Evolutionary conservation across 148 eudicot genomes (phyloP), one percentile per base, ranked within the genome.

Genomic region (Arctostaphylos glauca): DNA sequence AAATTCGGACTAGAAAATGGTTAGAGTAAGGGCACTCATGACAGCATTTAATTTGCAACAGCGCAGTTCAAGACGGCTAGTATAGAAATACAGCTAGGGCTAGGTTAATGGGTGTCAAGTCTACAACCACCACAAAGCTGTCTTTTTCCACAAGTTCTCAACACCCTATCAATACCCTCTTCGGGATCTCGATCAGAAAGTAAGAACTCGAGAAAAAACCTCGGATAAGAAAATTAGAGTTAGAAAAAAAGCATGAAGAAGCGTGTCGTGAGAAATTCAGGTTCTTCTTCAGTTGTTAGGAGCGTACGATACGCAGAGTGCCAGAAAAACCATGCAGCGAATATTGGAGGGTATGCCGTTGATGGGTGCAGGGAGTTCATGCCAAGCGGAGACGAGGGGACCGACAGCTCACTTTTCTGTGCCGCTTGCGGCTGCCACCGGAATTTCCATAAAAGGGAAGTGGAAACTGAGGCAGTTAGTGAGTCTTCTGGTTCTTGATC

Each of bases 321-420:
- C 81, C 91, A 88, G 77, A 93, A 90, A 89, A 93, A 93, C 78
- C 93, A 93, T 55, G 96, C 96, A 0, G 96, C 91, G 1, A 89
- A 85, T 38, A 86, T 85, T 54, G 96, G 96, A 54, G 94, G 94
- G 2, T 89, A 93, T 19, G 94, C 91, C 2, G 90, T 91, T 12
- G 96, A 93, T 68, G 96, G 96, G 2, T 93, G 96, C 89, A 81
- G 93, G 73, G 96, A 93, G 70, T 93, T 93, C 91, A 89, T 93
- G 94, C 89, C 93, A 3, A 87, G 87, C 31, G 94, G 94, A 13
- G 87, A 83, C 9, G 89, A 91, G 62, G 95, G 91, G 8, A 91
- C 92, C 0, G 76, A 38, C 52, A 83, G 66, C 44, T 91, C 91
- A 2, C 91, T 93, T 64, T 13, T 62, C 2, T 93, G 96, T 62